A percentile compares a stretch with the other conserved stretches of the same genome.
phyloP scores from a whole-genome alignment of 169 alveolate species.

The Eimeria zaria region DNA sequence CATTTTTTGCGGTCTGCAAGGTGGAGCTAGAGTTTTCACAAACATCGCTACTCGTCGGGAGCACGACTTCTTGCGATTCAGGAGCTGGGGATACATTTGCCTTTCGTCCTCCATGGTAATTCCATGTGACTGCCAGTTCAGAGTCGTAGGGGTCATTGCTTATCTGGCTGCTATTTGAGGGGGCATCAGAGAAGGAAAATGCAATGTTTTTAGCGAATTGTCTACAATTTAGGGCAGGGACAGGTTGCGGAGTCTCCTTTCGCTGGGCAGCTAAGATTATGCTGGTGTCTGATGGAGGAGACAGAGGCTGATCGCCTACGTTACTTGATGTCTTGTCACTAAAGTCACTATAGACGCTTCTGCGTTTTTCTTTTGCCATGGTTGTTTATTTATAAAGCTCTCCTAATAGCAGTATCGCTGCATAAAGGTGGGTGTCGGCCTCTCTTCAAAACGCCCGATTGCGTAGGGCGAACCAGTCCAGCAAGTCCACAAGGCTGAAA shows the following conservation, averaged over 20 bases:
- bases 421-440: background rate
- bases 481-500: background rate
- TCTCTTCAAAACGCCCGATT: background rate
- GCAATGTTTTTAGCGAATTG: conserved; percentile 3
- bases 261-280: background rate
- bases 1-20: background rate
- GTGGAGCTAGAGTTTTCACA: background rate
- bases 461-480: background rate
- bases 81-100: background rate
- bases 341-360: background rate
- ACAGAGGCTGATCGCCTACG: conserved; percentile 60
- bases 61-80: background rate
- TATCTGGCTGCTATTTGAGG: background rate
- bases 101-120: conserved; percentile 37
- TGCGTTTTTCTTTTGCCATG: conserved; percentile 18
- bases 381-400: background rate
- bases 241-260: background rate
- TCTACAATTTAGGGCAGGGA: background rate
- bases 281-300: conserved; percentile 35
- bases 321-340: conserved; percentile 21
- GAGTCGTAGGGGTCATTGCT: conserved; percentile 39
- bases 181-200: background rate
- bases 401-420: background rate
- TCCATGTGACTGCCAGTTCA: conserved; percentile 38
- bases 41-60: background rate